Base-by-base conservation (phyloP, 495 filamentous ascomycete species). In the Talaromyces stipitatus region DNA sequence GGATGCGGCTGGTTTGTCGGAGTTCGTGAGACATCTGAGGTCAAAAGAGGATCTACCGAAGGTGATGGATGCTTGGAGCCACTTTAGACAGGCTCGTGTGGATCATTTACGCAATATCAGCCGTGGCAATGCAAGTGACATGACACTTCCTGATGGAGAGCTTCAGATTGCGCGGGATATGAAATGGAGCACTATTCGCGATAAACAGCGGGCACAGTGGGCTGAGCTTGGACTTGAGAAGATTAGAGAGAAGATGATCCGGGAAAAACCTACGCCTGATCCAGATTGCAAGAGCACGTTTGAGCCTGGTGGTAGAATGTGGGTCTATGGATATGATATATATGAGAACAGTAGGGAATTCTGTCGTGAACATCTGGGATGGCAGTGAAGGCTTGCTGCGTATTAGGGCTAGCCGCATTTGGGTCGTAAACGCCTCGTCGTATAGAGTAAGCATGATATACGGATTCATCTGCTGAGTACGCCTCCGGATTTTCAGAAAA, bases 261-360 rank as follows among this genome's bases (percentile, higher is more conserved):
- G 52, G 29, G 58, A 60, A 38, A 41, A 20, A 41, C 48, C 59
- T 9, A 50, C 18, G 32, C 54, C 59, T 58, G 59, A 61, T 54
- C 55, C 55, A 54, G 27, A 47, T 58, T 58, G 54, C 47, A 61
- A 61, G 46, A 61, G 59, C 48, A 61, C 59, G 20, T 50, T 61
- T 54, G 59, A 61, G 55, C 59, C 59, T 24, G 59, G 59, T 58
- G 59, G 59, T 53, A 38, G 54, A 28, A 61, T 61, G 59, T 61
- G 59, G 59, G 33, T 58, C 18, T 26, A 61, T 47, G 55, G 55
- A 16, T 54, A 26, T 61, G 59, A 61, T 54, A 45, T 58, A 18
- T 41, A 41, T 18, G 36, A 41, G 36, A 18, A 41, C n/a, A 41
- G 36, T 41, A 41, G 36, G 6, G 18, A 41, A 18, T 41, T 41